Evolutionary conservation across 805 yeast species (phyloP), one percentile per base, ranked within the genome.

Genomic region (Candida fluviatilis): DNA sequence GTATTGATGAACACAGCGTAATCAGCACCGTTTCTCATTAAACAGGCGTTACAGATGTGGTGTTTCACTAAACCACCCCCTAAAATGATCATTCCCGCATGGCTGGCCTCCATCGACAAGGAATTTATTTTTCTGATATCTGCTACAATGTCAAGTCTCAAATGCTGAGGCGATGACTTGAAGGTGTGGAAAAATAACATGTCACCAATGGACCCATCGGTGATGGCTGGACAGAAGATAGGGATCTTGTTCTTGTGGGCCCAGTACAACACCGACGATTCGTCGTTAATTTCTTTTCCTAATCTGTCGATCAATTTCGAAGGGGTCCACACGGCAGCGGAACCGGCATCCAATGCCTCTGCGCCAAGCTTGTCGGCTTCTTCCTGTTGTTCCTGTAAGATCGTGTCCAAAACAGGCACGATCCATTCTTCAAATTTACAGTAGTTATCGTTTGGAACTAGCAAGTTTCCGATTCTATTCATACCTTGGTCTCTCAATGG

Each of bases 21-120:
- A 60, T 93, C 99, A 16, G 99, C 99, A 54, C 99, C 99, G 54
- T 93, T 95, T 72, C 99, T 84, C 99, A 93, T 93, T 51, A 93
- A 71, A 59, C 98, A 91, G 11, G 99, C 99, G 57, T 93, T 93
- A 54, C 95, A 90, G 51, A 93, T 93, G 59, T 93, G 99, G 60
- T 93, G 99, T 67, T 93, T 93, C 55, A 93, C 78, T 41, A 93
- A 67, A 30, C 99, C 99, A 53, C 99, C 99, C 41, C 99, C 99
- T 35, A 93, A 75, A 45, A 93, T 82, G 38, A 93, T 69, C 97
- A 93, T 93, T 47, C 99, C 98, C 4, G 99, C 97, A 49, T 73
- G 76, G 23, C 84, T 75, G 10, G 99, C 96, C 41, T 82, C 95
- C 95, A 93, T 90, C 6, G 98, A 82, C 82, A 91, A 73, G 40